phyloP scores from a whole-genome alignment of 495 filamentous ascomycete species.

The Niebla homalea region DNA sequence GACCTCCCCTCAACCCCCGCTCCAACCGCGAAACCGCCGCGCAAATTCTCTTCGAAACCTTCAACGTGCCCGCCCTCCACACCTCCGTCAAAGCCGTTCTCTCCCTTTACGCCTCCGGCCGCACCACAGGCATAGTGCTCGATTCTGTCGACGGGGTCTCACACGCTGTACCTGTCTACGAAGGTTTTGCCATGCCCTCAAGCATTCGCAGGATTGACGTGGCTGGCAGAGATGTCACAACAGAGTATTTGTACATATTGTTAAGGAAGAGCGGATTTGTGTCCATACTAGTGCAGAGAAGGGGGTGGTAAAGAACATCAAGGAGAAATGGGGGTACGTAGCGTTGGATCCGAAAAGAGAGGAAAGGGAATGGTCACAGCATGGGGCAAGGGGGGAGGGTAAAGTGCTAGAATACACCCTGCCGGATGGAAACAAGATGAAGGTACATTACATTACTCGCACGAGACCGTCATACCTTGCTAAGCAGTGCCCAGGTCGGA shows the following conservation, averaged over 20 bases:
- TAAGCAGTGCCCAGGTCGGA: no score
- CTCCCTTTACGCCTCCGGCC: slow-evolving; percentile 89
- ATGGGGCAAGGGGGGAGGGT: slow-evolving; percentile 43
- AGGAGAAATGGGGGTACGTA: slow-evolving; percentile 88
- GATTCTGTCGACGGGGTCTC: slow-evolving; percentile 96
- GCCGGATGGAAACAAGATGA: slow-evolving; percentile 85
- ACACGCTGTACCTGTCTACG: slow-evolving; percentile 93
- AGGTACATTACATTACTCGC: no score
- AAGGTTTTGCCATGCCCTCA: slow-evolving; percentile 93
- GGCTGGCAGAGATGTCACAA: slow-evolving; percentile 90
- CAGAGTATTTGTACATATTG: slow-evolving; percentile 83
- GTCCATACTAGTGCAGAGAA: slow-evolving; percentile 95
- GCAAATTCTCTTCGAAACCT: slow-evolving; percentile 97
- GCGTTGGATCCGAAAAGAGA: slow-evolving; percentile 83
- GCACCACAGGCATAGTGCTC: slow-evolving; percentile 90
- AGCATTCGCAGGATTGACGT: slow-evolving; percentile 95
- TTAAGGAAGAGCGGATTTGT: slow-evolving; percentile 87
- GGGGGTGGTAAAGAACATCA: slow-evolving; percentile 91
- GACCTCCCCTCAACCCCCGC: slow-evolving; percentile 94
- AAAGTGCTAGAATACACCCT: slow-evolving; percentile 67
- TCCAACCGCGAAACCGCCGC: slow-evolving; percentile 93
- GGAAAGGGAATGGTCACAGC: slow-evolving; percentile 84
- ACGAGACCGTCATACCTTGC: no score
- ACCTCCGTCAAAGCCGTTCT: slow-evolving; percentile 95
- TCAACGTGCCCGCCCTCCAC: slow-evolving; percentile 94